These are phyloP conservation scores for Fragilaria crotonensis DNA, from an alignment of 108 stramenopile species.

Conservation along the genomic window DNA sequence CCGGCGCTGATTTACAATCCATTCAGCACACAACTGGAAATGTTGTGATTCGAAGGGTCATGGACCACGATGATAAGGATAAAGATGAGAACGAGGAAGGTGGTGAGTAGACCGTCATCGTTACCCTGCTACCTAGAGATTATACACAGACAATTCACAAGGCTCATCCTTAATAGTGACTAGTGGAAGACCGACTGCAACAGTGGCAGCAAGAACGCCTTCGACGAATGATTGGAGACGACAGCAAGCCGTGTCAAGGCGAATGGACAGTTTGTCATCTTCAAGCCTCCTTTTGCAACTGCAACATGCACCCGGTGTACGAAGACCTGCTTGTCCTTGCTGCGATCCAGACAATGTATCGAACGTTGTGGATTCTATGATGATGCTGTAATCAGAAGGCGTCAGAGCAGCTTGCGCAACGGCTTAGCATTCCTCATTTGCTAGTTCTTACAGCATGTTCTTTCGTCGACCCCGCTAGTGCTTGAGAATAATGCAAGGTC, in stretches of 20 bases:
- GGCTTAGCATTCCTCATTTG: no score
- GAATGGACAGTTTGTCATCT: neutral
- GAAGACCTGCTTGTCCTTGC: conserved; percentile 72
- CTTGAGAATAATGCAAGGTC: no score
- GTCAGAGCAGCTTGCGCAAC: no score
- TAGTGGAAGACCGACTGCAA: neutral
- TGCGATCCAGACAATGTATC: conserved; percentile 68
- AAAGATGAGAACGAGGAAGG: conserved; percentile 7
- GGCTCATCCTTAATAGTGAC: neutral
- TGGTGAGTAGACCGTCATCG: neutral
- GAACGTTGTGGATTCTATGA: conserved; percentile 37
- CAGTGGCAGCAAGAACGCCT: neutral
- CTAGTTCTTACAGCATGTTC: no score
- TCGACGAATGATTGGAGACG: neutral
- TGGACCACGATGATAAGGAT: conserved; percentile 13
- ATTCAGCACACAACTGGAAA: conserved; percentile 24
- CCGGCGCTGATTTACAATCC: conserved; percentile 1
- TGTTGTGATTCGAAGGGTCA: conserved; percentile 37
- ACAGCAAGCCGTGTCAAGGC: neutral
- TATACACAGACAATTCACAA: neutral
- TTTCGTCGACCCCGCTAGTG: no score
- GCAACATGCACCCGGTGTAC: conserved; percentile 69
- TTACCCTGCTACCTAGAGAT: neutral
- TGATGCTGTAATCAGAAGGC: conserved; percentile 16
- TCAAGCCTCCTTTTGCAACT: conserved; percentile 28